Evolutionary conservation across 805 yeast species (phyloP).

Genomic region (Cyberlindnera petersonii): DNA sequence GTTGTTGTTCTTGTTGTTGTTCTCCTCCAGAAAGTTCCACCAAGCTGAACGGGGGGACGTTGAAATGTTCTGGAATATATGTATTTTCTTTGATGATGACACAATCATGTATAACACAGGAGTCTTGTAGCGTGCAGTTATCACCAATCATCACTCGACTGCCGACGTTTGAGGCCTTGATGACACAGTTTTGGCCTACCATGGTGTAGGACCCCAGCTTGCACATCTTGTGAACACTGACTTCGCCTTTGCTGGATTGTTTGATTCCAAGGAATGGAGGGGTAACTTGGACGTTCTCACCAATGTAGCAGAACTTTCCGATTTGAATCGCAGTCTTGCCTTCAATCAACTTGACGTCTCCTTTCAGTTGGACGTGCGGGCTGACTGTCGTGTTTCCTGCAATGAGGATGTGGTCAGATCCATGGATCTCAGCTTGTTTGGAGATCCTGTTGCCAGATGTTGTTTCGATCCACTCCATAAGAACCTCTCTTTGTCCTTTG

Average conservation of each 20-base stretch:
- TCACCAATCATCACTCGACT: conserved; percentile 46
- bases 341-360: conserved; percentile 33
- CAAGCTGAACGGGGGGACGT: conserved; percentile 50
- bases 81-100: conserved; percentile 42
- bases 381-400: conserved; percentile 45
- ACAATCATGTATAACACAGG: conserved; percentile 47
- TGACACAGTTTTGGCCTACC: conserved; percentile 34
- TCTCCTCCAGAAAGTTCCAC: conserved; percentile 30
- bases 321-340: conserved; percentile 34
- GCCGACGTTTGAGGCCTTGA: conserved; percentile 42
- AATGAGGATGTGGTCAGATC: conserved; percentile 41
- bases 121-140: conserved; percentile 34
- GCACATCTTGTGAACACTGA: conserved; percentile 26
- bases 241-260: conserved; percentile 6
- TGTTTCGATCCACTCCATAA: conserved; percentile 43
- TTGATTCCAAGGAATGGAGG: conserved; percentile 28
- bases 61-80: conserved; percentile 37
- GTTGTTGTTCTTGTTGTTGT: not conserved
- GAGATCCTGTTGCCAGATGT: conserved; percentile 49
- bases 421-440: conserved; percentile 38
- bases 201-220: conserved; percentile 45
- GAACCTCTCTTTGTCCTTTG: not conserved
- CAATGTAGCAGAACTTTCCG: conserved; percentile 45
- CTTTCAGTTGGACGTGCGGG: conserved; percentile 18
- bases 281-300: conserved; percentile 26